Evolutionary conservation across 306 rosid species (phyloP).

Genomic region (Ziziphus jujuba): DNA sequence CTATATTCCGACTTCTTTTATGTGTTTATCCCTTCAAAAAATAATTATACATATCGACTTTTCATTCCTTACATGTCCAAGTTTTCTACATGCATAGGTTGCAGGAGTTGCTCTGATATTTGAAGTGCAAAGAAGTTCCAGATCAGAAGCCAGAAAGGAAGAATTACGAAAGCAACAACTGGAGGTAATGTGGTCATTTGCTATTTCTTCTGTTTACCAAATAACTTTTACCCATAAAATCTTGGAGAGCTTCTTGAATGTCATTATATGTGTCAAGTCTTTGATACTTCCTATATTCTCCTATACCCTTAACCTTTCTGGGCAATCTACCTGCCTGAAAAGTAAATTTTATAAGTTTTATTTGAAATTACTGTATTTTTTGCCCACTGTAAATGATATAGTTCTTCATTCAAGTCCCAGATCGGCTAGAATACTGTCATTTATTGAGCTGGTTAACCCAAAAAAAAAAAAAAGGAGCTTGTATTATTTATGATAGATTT

Average conservation of each 20-base stretch:
- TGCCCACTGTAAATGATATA: background rate
- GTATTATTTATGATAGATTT: conserved; percentile 4
- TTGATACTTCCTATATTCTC: background rate
- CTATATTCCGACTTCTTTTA: background rate
- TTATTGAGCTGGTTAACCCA: background rate
- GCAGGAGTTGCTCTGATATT: conserved; percentile 66
- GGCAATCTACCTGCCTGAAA: background rate
- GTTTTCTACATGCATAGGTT: conserved; percentile 54
- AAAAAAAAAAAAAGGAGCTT: background rate
- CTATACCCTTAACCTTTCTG: background rate
- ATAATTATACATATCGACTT: conserved; percentile 1
- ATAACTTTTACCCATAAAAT: background rate
- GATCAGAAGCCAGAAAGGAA: conserved; percentile 96
- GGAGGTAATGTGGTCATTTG: conserved; percentile 52
- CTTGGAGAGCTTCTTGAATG: background rate
- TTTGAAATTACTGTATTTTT: background rate
- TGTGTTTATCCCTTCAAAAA: conserved; percentile 13
- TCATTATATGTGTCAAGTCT: background rate
- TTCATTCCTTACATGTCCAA: conserved; percentile 15
- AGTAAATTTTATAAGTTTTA: background rate
- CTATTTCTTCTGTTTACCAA: background rate
- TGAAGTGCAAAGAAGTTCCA: conserved; percentile 90
- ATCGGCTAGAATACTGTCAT: background rate
- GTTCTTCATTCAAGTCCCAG: background rate
- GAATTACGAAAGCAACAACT: conserved; percentile 72